Conservation (phyloP, 805 yeast genomes). For the Kuraishia piskuri region DNA sequence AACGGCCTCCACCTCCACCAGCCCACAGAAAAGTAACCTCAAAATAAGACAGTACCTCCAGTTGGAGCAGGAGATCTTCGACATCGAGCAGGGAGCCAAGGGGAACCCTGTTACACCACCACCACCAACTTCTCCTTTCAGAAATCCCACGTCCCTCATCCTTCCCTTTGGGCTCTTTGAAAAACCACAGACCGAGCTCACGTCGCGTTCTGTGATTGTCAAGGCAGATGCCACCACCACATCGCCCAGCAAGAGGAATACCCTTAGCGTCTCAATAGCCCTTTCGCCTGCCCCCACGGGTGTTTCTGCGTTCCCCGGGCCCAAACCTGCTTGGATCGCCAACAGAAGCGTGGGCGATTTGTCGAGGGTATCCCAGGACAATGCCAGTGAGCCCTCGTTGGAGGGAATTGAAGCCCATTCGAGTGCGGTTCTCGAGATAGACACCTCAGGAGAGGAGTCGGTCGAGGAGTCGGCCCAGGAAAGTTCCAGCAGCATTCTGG, state of each 20-base stretch:
- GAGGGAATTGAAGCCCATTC: not conserved
- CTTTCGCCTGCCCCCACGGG: not conserved
- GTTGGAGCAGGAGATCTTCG: conserved; percentile 2
- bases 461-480: not conserved
- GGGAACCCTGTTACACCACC: not conserved
- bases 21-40: conserved; percentile 3
- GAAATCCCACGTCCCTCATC: not conserved
- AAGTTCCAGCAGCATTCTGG: not conserved
- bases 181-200: not conserved
- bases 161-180: conserved; percentile 1
- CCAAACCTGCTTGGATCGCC: not conserved
- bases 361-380: not conserved
- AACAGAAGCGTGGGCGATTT: not conserved
- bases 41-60: conserved; percentile 2
- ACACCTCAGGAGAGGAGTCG: not conserved
- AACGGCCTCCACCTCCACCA: not conserved
- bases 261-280: not conserved
- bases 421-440: not conserved
- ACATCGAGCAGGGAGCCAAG: not conserved
- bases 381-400: not conserved
- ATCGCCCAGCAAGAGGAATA: not conserved
- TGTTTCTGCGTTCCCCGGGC: not conserved
- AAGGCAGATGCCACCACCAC: not conserved
- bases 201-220: not conserved
- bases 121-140: not conserved